Evolutionary conservation across 2,329 filamentous ascomycete species (phyloP), one percentile per base, ranked within the genome.

Genomic region (Alternaria postmessia): DNA sequence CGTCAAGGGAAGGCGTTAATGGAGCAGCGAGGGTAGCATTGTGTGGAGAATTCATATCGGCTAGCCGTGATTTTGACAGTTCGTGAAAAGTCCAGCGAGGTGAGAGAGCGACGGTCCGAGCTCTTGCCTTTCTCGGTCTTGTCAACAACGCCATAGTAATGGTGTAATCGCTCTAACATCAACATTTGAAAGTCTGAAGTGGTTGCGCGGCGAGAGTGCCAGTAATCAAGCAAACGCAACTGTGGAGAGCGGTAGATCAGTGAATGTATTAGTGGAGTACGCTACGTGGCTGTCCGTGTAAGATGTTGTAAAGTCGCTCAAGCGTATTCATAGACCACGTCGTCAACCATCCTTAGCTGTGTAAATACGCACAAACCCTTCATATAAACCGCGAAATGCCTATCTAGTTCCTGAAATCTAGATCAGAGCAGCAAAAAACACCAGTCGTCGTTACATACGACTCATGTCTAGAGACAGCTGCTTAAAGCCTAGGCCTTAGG

Each of bases 401-500:
- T 5, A 14, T 39, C 22, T 51, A 39, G 32, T 18, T 36, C 34
- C 48, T 8, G 28, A 1, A 16, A 34, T 24, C 43, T 24, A 36
- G 28, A 54, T 6, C 16, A 47, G 22, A 9, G n/a, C 22, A 14
- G 32, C 20, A 12, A 39, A 24, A 24, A 36, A 48, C 46, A 48
- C 12, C 20, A n/a, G 7, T 24, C 46, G 18, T 36, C 51, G n/a
- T 54, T 5, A 16, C n/a, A 9, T 3, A 5, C 6, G 8, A 26
- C 34, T 14, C n/a, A 7, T 51, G 12, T 14, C 22, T 11, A 44
- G 7, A 22, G 11, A 6, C 14, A 18, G 7, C 32, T 28, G 30
- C 36, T 48, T 66, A 66, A 34, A 47, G 62, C 57, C 69, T 71
- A 18, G 69, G 55, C 63, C 57, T 70, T 71, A 18, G 69, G 57